Evolutionary conservation across 495 filamentous ascomycete genomes (phyloP), one percentile per base, ranked within the genome.

Genomic region (Cercophora samala): DNA sequence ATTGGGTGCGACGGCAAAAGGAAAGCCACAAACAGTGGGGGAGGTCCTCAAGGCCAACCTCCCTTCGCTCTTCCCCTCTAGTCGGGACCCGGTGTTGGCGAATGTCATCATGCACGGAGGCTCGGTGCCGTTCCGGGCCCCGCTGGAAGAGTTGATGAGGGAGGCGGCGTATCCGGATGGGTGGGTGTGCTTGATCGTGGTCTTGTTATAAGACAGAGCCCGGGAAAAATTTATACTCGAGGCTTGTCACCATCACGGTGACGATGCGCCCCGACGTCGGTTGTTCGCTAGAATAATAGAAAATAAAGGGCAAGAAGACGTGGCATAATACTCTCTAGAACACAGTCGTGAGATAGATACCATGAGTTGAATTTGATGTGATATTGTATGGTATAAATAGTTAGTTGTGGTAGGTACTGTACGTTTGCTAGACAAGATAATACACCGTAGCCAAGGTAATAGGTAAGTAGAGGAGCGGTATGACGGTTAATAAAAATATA

Each of bases 151-250:
- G 58, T 79, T 99, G 32, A 88, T 93, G 75, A 81, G 89, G 53
- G 88, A 86, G 63, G 91, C 90, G 18, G 86, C 92, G 0, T 98
- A 98, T 78, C 87, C 91, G 0, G 95, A 99, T 77, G 95, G 95
- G 1, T 99, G 94, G 89, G 75, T 96, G 21, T 91, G 94, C 79
- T 74, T 98, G 15, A 90, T 91, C 54, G 85, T 99, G 5, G 83
- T 89, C n/a, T 91, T 97, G 89, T 81, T 90, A 73, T 82, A 76
- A 37, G 79, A 52, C 25, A 24, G 54, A 9, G 15, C 37, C 13
- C 13, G 37, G 15, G 37, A 11, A 4, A 8, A 4, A 32, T 32
- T 32, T n/a, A n/a, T n/a, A n/a, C n/a, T n/a, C n/a, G n/a, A n/a
- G n/a, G n/a, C n/a, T n/a, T n/a, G n/a, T n/a, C n/a, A n/a, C n/a